Evolutionary conservation across 2,329 filamentous ascomycete species (phyloP), one percentile per base, ranked within the genome.

Genomic region (Epichloe typhina): DNA sequence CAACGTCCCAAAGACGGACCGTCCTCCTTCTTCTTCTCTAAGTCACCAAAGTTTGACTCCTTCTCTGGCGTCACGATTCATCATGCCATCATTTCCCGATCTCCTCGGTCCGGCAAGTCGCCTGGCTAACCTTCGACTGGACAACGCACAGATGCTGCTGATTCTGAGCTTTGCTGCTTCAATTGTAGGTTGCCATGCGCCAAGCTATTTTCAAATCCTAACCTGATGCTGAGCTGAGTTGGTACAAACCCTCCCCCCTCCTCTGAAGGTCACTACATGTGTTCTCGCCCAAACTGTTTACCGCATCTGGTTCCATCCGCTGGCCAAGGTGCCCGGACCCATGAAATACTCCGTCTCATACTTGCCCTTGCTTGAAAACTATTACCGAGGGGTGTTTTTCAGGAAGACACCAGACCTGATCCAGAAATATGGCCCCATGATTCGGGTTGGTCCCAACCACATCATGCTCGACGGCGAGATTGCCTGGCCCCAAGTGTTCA

Each of bases 371-470:
- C 62, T 58, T 33, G 26, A 50, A 5, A 55, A 47, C 26, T 47
- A 58, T 35, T 42, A 61, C n/a, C 17, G 41, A 13, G 60, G 60
- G 0, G 49, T 15, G 0, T 57, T 51, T 43, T 53, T 17, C 50
- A 66, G 43, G 62, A 44, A 48, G 2, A 52, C 54, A n/a, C 23
- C 26, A 7, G 23, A 46, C 2, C 45, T 59, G 17, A 61, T 64
- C 38, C 55, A 51, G n/a, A 58, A 58, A 41, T 65, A 64, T 42
- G 63, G 62, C 9, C 56, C 62, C 15, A 61, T 72, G 1, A 63
- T 75, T 12, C 66, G 72, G 1, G 61, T 70, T n/a, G 64, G 62
- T 0, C 71, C 72, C 0, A 64, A 67, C 17, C 61, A 66, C 15
- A 59, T 75, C 2, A 63, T 66, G 2, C 64, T 71, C 38, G 60